phyloP scores from a whole-genome alignment of 306 rosid genomes.

The Corylus americana region DNA sequence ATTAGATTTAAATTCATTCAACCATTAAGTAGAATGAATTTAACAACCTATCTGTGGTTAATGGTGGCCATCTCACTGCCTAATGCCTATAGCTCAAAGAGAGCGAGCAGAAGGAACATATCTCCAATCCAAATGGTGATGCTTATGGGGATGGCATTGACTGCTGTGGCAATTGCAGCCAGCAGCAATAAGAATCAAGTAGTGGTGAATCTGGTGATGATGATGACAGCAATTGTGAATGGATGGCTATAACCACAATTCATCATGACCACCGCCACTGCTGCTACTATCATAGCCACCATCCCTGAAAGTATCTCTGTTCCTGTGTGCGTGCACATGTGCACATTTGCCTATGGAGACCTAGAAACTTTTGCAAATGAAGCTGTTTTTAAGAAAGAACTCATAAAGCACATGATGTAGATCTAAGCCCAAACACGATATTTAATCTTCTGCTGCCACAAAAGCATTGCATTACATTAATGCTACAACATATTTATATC shows the following conservation, averaged over 20 bases:
- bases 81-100: not conserved
- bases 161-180: not conserved
- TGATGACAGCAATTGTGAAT: not conserved
- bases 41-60: not conserved
- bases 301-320: not conserved
- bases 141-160: not conserved
- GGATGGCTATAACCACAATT: not conserved
- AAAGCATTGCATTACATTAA: not conserved
- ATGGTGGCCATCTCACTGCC: not conserved
- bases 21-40: not conserved
- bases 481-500: not conserved
- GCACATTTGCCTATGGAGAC: not conserved
- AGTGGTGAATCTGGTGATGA: not conserved
- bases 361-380: not conserved
- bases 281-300: not conserved
- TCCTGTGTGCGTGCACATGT: not conserved
- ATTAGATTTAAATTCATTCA: no score
- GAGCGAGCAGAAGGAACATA: not conserved
- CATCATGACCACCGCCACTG: not conserved
- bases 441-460: not conserved
- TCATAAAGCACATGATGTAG: not conserved
- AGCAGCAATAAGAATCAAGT: not conserved
- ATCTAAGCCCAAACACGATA: not conserved
- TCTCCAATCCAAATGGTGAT: not conserved
- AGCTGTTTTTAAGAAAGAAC: not conserved